Evolutionary conservation across 2,329 filamentous ascomycete species (phyloP), one percentile per base, ranked within the genome.

Genomic region (Hypocreales sp.): DNA sequence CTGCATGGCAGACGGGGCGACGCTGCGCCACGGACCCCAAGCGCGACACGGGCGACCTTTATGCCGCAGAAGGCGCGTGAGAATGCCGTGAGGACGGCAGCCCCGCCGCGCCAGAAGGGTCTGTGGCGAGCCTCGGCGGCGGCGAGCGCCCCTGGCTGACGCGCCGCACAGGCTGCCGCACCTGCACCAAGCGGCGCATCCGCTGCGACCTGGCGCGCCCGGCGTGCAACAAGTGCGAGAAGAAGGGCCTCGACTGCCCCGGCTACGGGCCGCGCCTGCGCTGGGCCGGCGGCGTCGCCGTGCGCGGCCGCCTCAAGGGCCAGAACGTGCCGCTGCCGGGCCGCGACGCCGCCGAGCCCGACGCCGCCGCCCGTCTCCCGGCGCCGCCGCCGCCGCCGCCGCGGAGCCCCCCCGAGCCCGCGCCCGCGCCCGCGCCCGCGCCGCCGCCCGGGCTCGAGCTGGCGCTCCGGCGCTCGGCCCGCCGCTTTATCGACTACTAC

Each of bases 181-280:
- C 36, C 10, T 48, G 45, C 32, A 38, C 37, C 24, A 36, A 37
- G 29, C 41, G 45, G 18, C 45, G 45, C 22, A 48, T 48, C 27
- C 35, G 35, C 11, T 48, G 45, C 31, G 45, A 47, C 28, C 35
- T 42, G 5, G 26, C 26, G 13, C 33, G 26, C 9, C 45, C 45
- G 13, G 31, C 25, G 18, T 47, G 45, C 27, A 27, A 36, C 10
- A 48, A 48, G 31, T 48, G 44, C 30, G 30, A 31, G 8, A 44
- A 41, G 19, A 46, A 45, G 28, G 44, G 44, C 4, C 34, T 46
- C 9, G 20, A 31, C 7, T 47, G 45, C 7, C 42, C 44, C 0
- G 42, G 41, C 15, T 47, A 48, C 15, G 37, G 39, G 6, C 33
- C 31, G 5, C 35, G 36, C 8, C 31, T 46, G 8, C 35, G 45